Evolutionary conservation across 352 stramenopile genomes (phyloP).

Genomic region (Globisporangium camurandrum): DNA sequence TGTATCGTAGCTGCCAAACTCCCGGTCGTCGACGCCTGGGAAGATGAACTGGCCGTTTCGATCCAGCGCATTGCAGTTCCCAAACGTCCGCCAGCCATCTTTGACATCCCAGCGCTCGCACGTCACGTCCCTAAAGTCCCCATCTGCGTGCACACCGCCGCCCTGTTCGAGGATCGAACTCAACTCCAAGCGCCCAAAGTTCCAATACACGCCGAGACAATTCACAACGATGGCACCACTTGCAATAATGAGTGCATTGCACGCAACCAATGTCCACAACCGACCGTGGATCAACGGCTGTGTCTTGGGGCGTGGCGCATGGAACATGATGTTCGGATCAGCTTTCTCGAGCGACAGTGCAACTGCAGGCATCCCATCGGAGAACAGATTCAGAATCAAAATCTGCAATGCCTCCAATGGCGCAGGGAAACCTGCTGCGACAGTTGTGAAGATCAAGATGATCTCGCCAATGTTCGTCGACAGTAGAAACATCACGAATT

Average conservation of each 20-base stretch:
- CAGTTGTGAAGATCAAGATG: conserved; percentile 69
- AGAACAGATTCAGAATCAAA: conserved; percentile 97
- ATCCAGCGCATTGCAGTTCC: conserved; percentile 43
- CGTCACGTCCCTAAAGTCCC: conserved; percentile 41
- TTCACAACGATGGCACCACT: conserved; percentile 37
- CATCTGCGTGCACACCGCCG: conserved; percentile 24
- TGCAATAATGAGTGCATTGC: conserved; percentile 54
- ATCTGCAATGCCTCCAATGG: conserved; percentile 97
- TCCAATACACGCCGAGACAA: conserved; percentile 61
- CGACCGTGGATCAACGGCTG: conserved; percentile 46
- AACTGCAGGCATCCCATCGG: conserved; percentile 85
- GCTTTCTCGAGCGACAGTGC: conserved; percentile 65
- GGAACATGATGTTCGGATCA: conserved; percentile 50
- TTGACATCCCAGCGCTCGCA: conserved; percentile 43
- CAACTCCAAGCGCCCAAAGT: conserved; percentile 39
- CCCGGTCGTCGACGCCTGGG: conserved; percentile 21
- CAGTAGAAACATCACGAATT: conserved; percentile 97
- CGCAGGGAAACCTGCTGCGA: conserved; percentile 48
- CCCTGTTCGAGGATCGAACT: conserved; percentile 43
- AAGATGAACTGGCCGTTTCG: conserved; percentile 45
- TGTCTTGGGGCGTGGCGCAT: conserved; percentile 47
- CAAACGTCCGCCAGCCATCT: conserved; percentile 41
- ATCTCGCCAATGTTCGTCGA: conserved; percentile 96
- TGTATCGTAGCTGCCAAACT: conserved; percentile 28
- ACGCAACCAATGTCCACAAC: conserved; percentile 45